Base-by-base conservation (phyloP, 2,329 filamentous ascomycete species). In the Dactylella cylindrospora region DNA sequence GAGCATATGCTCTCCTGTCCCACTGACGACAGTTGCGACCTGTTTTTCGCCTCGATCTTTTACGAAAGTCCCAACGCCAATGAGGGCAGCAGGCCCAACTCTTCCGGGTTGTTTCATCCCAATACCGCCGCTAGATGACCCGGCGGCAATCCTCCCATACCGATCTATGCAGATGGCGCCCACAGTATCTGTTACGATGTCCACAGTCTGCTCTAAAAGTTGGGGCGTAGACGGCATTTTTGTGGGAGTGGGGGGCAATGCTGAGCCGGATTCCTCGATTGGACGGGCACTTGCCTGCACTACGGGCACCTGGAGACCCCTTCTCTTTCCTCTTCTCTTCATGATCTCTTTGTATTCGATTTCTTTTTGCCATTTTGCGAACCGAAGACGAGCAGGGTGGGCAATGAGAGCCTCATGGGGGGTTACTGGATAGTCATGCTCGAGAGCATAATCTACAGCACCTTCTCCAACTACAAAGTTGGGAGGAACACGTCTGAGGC, bases 1-100 rank as follows among this genome's bases (percentile, higher is more conserved):
- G 28, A 90, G 88, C 86, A 98, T 98, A 71, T 98, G 93, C 74
- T 98, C 93, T 40, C 93, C 93, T 2, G 93, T 98, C 22, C 93
- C 93, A 31, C 67, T 68, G 13, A 65, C 66, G 33, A 66, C 65
- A 4, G 67, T 65, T 7, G 54, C 88, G 38, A 80, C 82, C 5
- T 83, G 79, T 38, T 78, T 76, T 2, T 88, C 82, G 5, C 80
- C 76, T 70, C 96, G 90, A 23, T 81, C 78, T 1, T 80, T 81
- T 22, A 98, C 85, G 28, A 88, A 86, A 15, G 90, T 91, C 52
- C 93, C 93, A 47, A 97, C 83, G 5, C 93, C 91, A 10, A 97
- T 88, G 12, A 98, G 79, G 15, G 93, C 93, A 26, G 93, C 94
- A 25, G 93, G 93, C 0, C 93, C 94, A 65, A 95, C 81, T 28